Percentiles rank a stretch among this genome's conserved stretches.
phyloP scores from a whole-genome alignment of 768 basidiomycete genomes.

The Mrakia hoshinonis region DNA sequence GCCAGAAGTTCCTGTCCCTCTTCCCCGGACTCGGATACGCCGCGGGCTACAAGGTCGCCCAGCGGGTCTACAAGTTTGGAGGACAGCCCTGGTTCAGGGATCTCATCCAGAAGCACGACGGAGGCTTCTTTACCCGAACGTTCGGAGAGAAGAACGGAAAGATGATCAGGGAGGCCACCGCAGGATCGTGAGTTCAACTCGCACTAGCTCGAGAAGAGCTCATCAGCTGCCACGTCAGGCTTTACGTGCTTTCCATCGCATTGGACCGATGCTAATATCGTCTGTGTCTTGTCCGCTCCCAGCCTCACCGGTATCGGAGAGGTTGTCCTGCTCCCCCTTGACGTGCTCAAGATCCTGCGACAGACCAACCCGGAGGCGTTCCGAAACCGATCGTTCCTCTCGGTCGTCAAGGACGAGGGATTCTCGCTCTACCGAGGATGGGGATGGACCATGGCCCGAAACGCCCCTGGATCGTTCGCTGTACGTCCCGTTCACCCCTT shows the following conservation, averaged over 20 bases:
- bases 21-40: slow-evolving; percentile 98
- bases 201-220: no score
- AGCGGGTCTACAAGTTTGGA: slow-evolving; percentile 95
- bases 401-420: slow-evolving; percentile 86
- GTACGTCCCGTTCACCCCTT: slow-evolving; percentile 46
- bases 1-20: slow-evolving; percentile 70
- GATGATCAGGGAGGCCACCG: slow-evolving; percentile 88
- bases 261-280: neutral
- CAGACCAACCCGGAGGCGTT: slow-evolving; percentile 96
- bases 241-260: no score
- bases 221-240: no score
- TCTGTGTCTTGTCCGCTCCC: no score
- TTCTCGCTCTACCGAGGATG: slow-evolving; percentile 83
- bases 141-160: slow-evolving; percentile 95
- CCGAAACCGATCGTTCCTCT: slow-evolving; percentile 81
- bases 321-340: slow-evolving; percentile 93
- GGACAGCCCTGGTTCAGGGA: slow-evolving; percentile 98
- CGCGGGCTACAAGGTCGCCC: slow-evolving; percentile 91
- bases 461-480: slow-evolving; percentile 90
- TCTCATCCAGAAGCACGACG: slow-evolving; percentile 71
- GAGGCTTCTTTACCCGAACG: slow-evolving; percentile 63
- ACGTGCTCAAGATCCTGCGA: slow-evolving; percentile 95
- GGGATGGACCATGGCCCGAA: slow-evolving; percentile 98
- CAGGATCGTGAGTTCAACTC: slow-evolving; percentile 71
- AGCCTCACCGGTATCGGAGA: slow-evolving; percentile 78